Conservation (phyloP, 768 basidiomycete genomes). For the Amanita pseudoporphyria region DNA sequence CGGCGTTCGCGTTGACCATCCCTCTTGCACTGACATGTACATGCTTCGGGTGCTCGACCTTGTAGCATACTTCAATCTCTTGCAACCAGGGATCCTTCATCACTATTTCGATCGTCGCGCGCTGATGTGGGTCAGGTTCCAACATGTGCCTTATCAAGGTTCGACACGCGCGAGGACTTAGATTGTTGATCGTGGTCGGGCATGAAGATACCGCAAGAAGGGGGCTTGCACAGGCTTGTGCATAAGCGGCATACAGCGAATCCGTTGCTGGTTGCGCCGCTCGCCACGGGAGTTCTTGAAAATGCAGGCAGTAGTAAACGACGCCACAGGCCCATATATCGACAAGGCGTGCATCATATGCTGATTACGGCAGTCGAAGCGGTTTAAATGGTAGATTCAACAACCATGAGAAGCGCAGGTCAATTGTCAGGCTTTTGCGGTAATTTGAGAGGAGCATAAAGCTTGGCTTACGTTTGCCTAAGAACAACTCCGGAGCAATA, state of each 20-base stretch:
- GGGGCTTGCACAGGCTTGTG: conserved; percentile 40
- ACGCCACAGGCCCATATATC: conserved; percentile 97
- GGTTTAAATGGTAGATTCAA: neutral
- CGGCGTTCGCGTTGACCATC: conserved; percentile 24
- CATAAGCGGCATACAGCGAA: conserved; percentile 72
- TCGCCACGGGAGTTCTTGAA: conserved; percentile 97
- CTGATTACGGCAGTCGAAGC: conserved; percentile 28
- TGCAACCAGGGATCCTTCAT: conserved; percentile 72
- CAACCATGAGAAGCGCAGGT: conserved; percentile 15
- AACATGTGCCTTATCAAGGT: conserved; percentile 86
- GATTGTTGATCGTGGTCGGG: conserved; percentile 75
- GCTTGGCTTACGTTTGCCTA: conserved; percentile 84
- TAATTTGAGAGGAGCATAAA: conserved; percentile 18
- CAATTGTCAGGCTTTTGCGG: conserved; percentile 27
- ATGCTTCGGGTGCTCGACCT: conserved; percentile 52
- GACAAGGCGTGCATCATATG: conserved; percentile 94
- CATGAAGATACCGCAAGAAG: conserved; percentile 35
- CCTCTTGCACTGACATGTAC: conserved; percentile 62
- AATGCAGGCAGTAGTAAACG: conserved; percentile 98
- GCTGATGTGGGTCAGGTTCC: conserved; percentile 80
- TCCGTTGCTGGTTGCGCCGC: conserved; percentile 75
- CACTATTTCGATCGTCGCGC: conserved; percentile 73
- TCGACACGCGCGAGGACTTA: conserved; percentile 80
- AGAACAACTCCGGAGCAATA: conserved; percentile 96
- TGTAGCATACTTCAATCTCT: conserved; percentile 75